Evolutionary conservation across 768 basidiomycete genomes (phyloP).

Genomic region (Mrakia hoshinonis): DNA sequence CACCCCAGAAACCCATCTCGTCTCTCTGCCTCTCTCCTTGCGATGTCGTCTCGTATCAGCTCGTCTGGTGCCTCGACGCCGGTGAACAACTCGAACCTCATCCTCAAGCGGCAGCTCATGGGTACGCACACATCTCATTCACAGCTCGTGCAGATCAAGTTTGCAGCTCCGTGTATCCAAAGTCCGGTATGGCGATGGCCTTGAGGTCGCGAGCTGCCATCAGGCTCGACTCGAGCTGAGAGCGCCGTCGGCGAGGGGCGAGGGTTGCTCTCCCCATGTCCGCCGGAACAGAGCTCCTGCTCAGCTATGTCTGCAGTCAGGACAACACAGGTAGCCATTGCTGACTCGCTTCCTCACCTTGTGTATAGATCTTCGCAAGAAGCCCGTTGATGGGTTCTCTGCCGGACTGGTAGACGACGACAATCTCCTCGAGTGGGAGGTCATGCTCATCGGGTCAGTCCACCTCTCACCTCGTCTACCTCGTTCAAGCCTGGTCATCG

Average conservation of each 20-base stretch:
- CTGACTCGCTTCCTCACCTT: not conserved
- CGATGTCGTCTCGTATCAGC: not conserved
- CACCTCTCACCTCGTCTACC: constrained; percentile 1
- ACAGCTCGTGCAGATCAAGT: not conserved
- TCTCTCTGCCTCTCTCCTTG: not conserved
- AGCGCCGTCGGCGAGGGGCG: too few relatives aligned
- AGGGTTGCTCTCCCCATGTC: too few relatives aligned
- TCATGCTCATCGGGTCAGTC: constrained; percentile 79
- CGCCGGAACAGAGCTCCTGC: not conserved
- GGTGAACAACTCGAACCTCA: constrained; percentile 21
- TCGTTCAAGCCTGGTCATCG: not conserved
- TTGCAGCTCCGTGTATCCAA: too few relatives aligned
- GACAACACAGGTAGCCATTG: too few relatives aligned
- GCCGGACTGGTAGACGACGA: constrained; percentile 94
- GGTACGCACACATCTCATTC: not conserved
- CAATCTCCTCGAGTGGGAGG: constrained; percentile 94
- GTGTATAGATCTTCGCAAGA: constrained; percentile 68
- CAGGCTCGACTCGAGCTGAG: too few relatives aligned
- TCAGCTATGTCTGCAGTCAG: too few relatives aligned
- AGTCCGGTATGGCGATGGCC: not conserved
- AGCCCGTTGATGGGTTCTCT: constrained; percentile 91
- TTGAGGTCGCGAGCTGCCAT: too few relatives aligned
- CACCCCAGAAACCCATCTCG: not conserved
- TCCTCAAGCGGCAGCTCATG: constrained; percentile 27
- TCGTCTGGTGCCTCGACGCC: constrained; percentile 7